phyloP scores from a whole-genome alignment of 228 moss, liverwort and hornwort species.

The Sphagnum fallax region DNA sequence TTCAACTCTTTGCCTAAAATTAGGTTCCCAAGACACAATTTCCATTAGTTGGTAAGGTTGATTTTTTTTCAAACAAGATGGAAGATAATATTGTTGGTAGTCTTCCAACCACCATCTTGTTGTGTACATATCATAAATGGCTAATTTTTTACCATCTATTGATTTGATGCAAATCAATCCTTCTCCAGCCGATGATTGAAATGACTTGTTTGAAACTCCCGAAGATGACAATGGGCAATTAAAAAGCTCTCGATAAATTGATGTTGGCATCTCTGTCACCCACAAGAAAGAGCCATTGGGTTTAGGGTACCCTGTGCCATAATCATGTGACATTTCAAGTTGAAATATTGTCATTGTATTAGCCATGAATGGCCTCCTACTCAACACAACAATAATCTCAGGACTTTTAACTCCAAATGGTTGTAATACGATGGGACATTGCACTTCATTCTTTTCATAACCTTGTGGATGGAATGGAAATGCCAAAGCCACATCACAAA shows the following conservation, averaged over 20 bases:
- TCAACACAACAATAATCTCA: conserved; percentile 6
- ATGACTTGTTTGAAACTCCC: conserved; percentile 16
- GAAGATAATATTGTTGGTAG: conserved; percentile 28
- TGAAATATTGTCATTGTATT: conserved; percentile 19
- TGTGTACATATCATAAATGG: conserved; percentile 32
- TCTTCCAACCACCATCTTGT: conserved; percentile 40
- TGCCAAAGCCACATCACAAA: background rate
- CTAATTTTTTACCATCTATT: conserved; percentile 20
- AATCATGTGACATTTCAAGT: conserved; percentile 12
- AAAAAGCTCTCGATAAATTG: conserved; percentile 23
- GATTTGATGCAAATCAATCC: conserved; percentile 33
- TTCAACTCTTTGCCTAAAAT: conserved; percentile 21
- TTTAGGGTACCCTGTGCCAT: conserved; percentile 9
- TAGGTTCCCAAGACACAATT: conserved; percentile 25
- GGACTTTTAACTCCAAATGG: conserved; percentile 27
- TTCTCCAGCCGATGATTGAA: conserved; percentile 20
- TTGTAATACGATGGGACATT: conserved; percentile 22
- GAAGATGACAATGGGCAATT: background rate
- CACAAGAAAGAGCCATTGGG: conserved; percentile 17
- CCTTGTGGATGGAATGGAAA: conserved; percentile 23
- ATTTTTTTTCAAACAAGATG: conserved; percentile 4
- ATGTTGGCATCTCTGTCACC: conserved; percentile 22
- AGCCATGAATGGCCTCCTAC: conserved; percentile 10
- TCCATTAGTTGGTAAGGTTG: conserved; percentile 24
- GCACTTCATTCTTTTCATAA: conserved; percentile 5